Conservation (phyloP, 2,329 filamentous ascomycete genomes). For the Emmonsia crescens region DNA sequence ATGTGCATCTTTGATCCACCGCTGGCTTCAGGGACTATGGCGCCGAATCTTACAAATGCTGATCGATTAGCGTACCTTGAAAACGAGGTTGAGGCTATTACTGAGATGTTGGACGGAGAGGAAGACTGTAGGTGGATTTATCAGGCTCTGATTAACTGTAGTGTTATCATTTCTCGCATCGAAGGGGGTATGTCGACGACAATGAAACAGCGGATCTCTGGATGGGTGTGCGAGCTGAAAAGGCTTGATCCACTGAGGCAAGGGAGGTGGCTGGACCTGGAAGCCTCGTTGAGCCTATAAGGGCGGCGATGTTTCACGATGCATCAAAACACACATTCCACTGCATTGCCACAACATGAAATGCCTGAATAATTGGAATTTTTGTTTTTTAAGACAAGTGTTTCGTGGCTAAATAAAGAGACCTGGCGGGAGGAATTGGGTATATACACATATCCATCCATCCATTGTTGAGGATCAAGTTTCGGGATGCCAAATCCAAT, state of each 20-base stretch:
- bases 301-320: conserved; percentile 6
- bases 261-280: conserved; percentile 65
- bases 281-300: conserved; percentile 30
- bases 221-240: conserved; percentile 56
- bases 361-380: background rate
- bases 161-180: conserved; percentile 44
- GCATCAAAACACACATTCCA: background rate
- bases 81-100: conserved; percentile 63
- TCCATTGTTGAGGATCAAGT: background rate
- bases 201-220: conserved; percentile 36
- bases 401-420: background rate
- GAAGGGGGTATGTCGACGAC: conserved; percentile 38
- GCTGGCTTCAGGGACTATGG: conserved; percentile 44
- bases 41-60: conserved; percentile 48
- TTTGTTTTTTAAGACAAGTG: background rate
- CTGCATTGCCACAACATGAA: background rate
- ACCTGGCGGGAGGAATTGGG: background rate
- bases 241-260: conserved; percentile 62
- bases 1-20: conserved; percentile 55
- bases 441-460: background rate
- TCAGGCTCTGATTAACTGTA: conserved; percentile 70
- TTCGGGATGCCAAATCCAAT: background rate
- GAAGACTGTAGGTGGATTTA: conserved; percentile 80
- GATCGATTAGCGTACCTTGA: conserved; percentile 57
- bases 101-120: conserved; percentile 54